phyloP scores from a whole-genome alignment of 352 stramenopile genomes.

The Pythium brachiatum region DNA sequence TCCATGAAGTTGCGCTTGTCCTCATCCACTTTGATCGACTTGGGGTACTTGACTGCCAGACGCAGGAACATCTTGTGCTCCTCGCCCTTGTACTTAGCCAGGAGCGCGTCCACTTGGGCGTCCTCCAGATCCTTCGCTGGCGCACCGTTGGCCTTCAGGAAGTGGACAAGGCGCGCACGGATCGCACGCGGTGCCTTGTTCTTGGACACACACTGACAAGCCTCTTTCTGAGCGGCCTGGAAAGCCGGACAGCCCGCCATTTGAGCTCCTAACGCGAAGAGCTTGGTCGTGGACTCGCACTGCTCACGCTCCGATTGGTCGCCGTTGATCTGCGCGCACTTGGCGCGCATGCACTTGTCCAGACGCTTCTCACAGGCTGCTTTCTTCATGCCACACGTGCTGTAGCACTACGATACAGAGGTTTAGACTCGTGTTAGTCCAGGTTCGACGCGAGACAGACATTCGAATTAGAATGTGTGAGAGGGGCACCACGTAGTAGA shows the following conservation, averaged over 20 bases:
- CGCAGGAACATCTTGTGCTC: constrained; percentile 63
- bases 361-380: constrained; percentile 61
- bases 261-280: constrained; percentile 64
- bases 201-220: constrained; percentile 55
- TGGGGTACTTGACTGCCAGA: constrained; percentile 56
- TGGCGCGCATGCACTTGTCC: constrained; percentile 70
- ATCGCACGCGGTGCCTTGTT: constrained; percentile 27
- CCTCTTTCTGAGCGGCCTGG: constrained; percentile 62
- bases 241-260: constrained; percentile 71
- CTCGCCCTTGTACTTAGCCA: constrained; percentile 65
- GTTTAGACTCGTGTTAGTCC: background rate
- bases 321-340: constrained; percentile 34
- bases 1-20: constrained; percentile 60
- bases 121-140: constrained; percentile 35
- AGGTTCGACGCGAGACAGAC: background rate
- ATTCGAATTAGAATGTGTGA: background rate
- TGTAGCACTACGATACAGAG: constrained; percentile 57
- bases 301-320: constrained; percentile 29
- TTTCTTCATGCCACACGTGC: constrained; percentile 76
- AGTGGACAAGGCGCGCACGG: constrained; percentile 54
- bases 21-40: constrained; percentile 46
- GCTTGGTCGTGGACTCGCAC: constrained; percentile 59
- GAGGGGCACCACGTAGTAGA: background rate
- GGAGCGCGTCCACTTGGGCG: constrained; percentile 41
- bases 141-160: constrained; percentile 45